Conservation (phyloP, 768 basidiomycete genomes). For the Roridomyces roridus region DNA sequence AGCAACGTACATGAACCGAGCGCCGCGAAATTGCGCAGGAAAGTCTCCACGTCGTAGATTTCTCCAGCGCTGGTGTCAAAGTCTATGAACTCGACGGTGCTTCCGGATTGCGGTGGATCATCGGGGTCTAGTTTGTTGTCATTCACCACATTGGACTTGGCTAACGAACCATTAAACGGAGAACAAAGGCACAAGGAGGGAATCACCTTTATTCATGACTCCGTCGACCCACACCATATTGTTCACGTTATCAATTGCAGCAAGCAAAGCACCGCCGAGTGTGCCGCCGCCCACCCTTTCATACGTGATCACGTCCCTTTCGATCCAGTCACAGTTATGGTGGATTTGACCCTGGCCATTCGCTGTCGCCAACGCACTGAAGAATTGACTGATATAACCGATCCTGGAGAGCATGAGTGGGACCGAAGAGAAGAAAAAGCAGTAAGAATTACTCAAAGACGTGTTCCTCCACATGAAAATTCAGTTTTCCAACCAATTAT, state of each 20-base stretch:
- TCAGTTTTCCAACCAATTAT: too few relatives aligned
- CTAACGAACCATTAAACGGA: background rate
- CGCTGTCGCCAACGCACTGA: background rate
- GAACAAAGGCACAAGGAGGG: background rate
- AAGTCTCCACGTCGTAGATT: background rate
- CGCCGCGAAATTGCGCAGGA: slow-evolving; percentile 13
- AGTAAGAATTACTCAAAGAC: slow-evolving; percentile 15
- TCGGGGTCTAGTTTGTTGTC: background rate
- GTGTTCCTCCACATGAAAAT: slow-evolving; percentile 3
- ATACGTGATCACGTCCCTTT: background rate
- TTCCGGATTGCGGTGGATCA: background rate
- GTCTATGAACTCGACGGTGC: background rate
- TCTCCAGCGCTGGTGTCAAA: background rate
- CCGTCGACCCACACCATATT: slow-evolving; percentile 17
- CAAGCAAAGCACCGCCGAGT: background rate
- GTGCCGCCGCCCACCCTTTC: background rate
- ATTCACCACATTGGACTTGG: slow-evolving; percentile 13
- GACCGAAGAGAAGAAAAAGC: background rate
- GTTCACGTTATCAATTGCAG: background rate
- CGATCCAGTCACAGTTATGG: background rate
- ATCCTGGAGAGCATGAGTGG: background rate
- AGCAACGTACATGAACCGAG: slow-evolving; percentile 4
- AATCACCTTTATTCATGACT: slow-evolving; percentile 9
- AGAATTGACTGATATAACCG: slow-evolving; percentile 8
- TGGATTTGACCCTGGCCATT: background rate